Evolutionary conservation across 2,329 filamentous ascomycete species (phyloP).

Genomic region (Talaromyces piceae): DNA sequence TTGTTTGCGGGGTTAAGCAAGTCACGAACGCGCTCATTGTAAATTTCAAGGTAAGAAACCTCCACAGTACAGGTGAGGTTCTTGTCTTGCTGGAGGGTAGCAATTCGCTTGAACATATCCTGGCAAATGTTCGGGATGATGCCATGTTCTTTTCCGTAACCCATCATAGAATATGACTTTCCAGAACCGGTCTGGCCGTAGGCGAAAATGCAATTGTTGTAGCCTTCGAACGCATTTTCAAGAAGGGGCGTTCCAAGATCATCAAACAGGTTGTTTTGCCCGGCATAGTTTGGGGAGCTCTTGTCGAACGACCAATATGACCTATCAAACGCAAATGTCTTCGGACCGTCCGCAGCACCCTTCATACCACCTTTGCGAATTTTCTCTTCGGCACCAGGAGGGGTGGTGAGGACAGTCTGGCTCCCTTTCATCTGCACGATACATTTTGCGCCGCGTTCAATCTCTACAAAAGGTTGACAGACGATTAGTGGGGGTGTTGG

Average conservation of each 20-base stretch:
- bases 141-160: conserved; percentile 89
- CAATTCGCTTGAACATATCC: conserved; percentile 91
- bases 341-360: conserved; percentile 59
- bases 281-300: conserved; percentile 72
- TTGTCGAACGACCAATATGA: conserved; percentile 98
- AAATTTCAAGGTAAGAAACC: conserved; percentile 97
- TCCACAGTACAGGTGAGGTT: conserved; percentile 85
- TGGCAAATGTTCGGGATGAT: conserved; percentile 96
- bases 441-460: conserved; percentile 86
- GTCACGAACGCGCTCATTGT: conserved; percentile 96
- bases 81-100: conserved; percentile 61
- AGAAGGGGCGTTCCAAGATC: conserved; percentile 84
- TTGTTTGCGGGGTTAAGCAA: conserved; percentile 91
- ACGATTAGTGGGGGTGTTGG: not conserved
- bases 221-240: conserved; percentile 96
- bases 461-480: conserved; percentile 54
- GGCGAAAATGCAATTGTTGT: conserved; percentile 99
- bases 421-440: conserved; percentile 93
- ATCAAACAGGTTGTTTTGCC: conserved; percentile 79
- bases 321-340: conserved; percentile 90
- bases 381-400: conserved; percentile 52
- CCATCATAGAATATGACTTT: conserved; percentile 99
- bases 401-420: conserved; percentile 79
- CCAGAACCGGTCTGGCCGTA: conserved; percentile 98
- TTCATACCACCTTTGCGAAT: conserved; percentile 51